Conservation (phyloP, 2,329 filamentous ascomycete genomes). For the Penicillium sp. region DNA sequence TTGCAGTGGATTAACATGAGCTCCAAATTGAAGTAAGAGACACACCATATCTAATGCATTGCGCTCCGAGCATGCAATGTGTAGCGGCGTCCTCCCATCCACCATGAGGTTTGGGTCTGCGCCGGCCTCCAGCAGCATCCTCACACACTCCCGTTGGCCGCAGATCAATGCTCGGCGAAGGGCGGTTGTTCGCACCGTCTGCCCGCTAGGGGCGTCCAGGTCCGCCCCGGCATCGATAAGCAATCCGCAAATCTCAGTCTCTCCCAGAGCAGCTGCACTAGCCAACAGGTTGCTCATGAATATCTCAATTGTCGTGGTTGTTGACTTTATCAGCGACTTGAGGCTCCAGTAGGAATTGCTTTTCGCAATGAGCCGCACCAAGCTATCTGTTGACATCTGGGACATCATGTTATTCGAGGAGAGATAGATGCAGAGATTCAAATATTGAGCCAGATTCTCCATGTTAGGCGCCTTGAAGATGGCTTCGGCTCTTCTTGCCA, state of each 20-base stretch:
- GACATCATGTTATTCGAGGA: conserved; percentile 26
- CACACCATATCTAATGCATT: conserved; percentile 19
- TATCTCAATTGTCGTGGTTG: conserved; percentile 21
- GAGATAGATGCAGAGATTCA: conserved; percentile 19
- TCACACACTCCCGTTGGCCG: conserved; percentile 23
- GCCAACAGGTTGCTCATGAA: conserved; percentile 24
- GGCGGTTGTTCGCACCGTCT: conserved; percentile 12
- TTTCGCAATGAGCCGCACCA: conserved; percentile 23
- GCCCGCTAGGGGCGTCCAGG: conserved; percentile 14
- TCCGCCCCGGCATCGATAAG: conserved; percentile 20
- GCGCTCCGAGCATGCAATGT: conserved; percentile 3
- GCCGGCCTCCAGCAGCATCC: conserved; percentile 4
- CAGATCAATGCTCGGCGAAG: conserved; percentile 16
- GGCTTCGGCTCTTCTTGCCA: not conserved
- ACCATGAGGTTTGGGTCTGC: conserved; percentile 18
- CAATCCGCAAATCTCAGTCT: conserved; percentile 21
- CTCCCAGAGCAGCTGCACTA: conserved; percentile 24
- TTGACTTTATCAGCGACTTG: conserved; percentile 20
- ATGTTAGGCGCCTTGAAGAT: conserved; percentile 6
- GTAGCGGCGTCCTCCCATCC: conserved; percentile 9
- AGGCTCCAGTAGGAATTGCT: conserved; percentile 13
- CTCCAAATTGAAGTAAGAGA: conserved; percentile 23
- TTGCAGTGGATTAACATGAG: conserved; percentile 21
- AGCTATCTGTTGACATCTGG: conserved; percentile 10
- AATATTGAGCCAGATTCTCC: conserved; percentile 4